phyloP scores from a whole-genome alignment of 345 rosid genomes.

The Boechera stricta region DNA sequence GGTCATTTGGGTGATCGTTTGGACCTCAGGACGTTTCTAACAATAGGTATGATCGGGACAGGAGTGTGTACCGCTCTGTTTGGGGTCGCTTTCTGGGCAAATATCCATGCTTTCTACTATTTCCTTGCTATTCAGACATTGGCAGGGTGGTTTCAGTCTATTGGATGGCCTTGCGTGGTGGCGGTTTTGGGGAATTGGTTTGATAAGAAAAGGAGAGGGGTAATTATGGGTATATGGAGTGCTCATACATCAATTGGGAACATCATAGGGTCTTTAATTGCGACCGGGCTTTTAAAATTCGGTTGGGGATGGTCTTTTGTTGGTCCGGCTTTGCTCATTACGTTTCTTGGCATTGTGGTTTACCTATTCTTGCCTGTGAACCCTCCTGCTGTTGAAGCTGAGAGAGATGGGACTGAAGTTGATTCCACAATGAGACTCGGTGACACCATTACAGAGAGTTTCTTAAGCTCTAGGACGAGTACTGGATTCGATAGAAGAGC shows the following conservation, averaged over 20 bases:
- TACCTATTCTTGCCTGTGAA: slow-evolving; percentile 72
- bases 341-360: slow-evolving; percentile 64
- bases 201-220: slow-evolving; percentile 86
- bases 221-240: slow-evolving; percentile 97
- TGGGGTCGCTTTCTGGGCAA: slow-evolving; percentile 84
- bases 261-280: slow-evolving; percentile 81
- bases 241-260: slow-evolving; percentile 94
- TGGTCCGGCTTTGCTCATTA: slow-evolving; percentile 73
- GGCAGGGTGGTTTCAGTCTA: slow-evolving; percentile 90
- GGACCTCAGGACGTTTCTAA: slow-evolving; percentile 73
- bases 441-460: slow-evolving; percentile 59
- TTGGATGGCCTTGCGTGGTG: slow-evolving; percentile 98
- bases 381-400: slow-evolving; percentile 71
- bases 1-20: slow-evolving; percentile 91
- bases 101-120: slow-evolving; percentile 69
- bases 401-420: slow-evolving; percentile 59
- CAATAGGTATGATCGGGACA: slow-evolving; percentile 85
- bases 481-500: slow-evolving; percentile 55
- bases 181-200: slow-evolving; percentile 96
- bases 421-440: slow-evolving; percentile 55
- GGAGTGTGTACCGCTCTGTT: slow-evolving; percentile 80
- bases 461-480: slow-evolving; percentile 50
- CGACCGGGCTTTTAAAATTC: slow-evolving; percentile 68
- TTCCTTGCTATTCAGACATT: slow-evolving; percentile 66
- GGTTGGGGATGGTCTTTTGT: slow-evolving; percentile 99